These are phyloP conservation scores for Dionaea muscipula DNA, from an alignment of 179 eudicot species.

Conservation along the genomic window DNA sequence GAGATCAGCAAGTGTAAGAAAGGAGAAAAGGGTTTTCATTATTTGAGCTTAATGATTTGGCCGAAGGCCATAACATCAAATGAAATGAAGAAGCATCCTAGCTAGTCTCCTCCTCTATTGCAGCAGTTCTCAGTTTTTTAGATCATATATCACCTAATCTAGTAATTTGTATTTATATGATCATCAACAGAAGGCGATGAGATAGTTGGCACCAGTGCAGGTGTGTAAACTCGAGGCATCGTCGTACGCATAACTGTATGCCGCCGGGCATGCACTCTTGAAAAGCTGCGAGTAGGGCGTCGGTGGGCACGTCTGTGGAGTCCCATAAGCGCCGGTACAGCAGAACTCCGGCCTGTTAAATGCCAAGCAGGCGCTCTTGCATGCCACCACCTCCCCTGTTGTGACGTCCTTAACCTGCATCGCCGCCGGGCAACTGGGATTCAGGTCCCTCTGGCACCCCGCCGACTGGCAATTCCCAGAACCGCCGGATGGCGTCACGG, in stretches of 20 bases:
- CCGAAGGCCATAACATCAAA: too few relatives aligned
- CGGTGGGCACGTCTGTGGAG: conserved; percentile 48
- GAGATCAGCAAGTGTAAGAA: too few relatives aligned
- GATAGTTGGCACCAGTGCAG: conserved; percentile 52
- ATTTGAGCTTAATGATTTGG: too few relatives aligned
- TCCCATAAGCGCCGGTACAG: conserved; percentile 46
- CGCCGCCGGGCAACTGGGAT: conserved; percentile 43
- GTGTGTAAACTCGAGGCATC: conserved; percentile 61
- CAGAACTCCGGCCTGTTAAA: conserved; percentile 48
- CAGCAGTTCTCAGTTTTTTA: too few relatives aligned
- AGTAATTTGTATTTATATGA: too few relatives aligned
- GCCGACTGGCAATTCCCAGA: conserved; percentile 51
- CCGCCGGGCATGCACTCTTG: conserved; percentile 60
- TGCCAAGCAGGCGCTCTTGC: conserved; percentile 60
- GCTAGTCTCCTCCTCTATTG: too few relatives aligned
- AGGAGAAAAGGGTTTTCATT: too few relatives aligned
- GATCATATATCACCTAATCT: too few relatives aligned
- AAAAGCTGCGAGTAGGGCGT: conserved; percentile 45
- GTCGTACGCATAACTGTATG: conserved; percentile 74
- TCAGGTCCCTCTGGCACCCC: conserved; percentile 50
- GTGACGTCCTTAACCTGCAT: conserved; percentile 20
- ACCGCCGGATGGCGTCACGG: conserved; percentile 34
- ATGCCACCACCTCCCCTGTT: conserved; percentile 36
- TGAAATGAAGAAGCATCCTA: too few relatives aligned
- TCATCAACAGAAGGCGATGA: conserved; percentile 51